Evolutionary conservation across 257 asterid species (phyloP).

Genomic region (Coffea canephora): DNA sequence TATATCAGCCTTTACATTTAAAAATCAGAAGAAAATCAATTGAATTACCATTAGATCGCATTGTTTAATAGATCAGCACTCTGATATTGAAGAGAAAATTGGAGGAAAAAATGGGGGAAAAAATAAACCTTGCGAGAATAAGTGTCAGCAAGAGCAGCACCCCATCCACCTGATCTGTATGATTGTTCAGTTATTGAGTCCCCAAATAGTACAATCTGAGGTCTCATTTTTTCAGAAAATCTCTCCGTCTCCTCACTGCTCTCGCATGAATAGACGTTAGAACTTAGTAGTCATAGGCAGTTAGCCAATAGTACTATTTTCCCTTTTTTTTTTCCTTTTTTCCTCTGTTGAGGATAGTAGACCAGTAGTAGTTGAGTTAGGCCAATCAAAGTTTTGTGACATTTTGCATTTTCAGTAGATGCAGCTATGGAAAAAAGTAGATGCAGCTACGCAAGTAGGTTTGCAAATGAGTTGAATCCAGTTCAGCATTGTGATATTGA

Average conservation of each 20-base stretch:
- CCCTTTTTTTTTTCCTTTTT: too few relatives aligned
- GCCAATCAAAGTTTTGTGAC: too few relatives aligned
- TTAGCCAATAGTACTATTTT: too few relatives aligned
- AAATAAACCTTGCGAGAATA: constrained; percentile 68
- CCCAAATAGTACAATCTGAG: constrained; percentile 79
- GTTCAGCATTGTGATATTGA: too few relatives aligned
- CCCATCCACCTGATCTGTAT: constrained; percentile 85
- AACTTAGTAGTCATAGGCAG: too few relatives aligned
- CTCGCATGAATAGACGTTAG: not conserved
- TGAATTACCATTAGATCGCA: not conserved
- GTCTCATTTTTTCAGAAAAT: constrained; percentile 42
- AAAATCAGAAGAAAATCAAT: not conserved
- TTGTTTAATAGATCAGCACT: not conserved
- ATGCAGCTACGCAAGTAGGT: too few relatives aligned
- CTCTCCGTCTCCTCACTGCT: not conserved
- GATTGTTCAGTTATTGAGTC: constrained; percentile 87
- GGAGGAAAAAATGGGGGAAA: constrained; percentile 3
- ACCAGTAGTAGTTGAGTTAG: too few relatives aligned
- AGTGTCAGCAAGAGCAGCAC: constrained; percentile 74
- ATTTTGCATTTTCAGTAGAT: too few relatives aligned
- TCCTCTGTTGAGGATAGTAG: too few relatives aligned
- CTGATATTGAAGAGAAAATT: not conserved
- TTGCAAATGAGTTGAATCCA: too few relatives aligned
- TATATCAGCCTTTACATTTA: constrained; percentile 61
- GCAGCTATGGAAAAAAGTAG: too few relatives aligned